Percentiles rank a stretch among this genome's conserved stretches.
Evolutionary conservation across 2,329 filamentous ascomycete species (phyloP).

Genomic region (Ophiostoma himal-ulmi): DNA sequence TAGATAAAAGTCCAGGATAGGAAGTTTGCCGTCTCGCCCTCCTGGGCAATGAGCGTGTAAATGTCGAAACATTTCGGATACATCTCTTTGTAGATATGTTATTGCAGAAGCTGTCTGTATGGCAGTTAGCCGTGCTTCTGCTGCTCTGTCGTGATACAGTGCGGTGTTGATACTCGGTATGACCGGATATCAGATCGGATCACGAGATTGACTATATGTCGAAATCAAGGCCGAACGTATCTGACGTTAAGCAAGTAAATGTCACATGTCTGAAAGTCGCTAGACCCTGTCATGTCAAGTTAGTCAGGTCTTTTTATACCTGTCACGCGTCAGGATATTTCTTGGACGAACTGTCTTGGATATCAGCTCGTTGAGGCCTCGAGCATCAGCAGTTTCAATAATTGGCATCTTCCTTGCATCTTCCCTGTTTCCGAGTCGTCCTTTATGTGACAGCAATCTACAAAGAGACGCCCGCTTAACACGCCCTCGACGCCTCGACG

Average conservation of each 20-base stretch:
- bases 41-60: slow-evolving; percentile 43
- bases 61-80: slow-evolving; percentile 57
- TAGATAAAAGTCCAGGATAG: slow-evolving; percentile 57
- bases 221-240: not conserved
- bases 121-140: not conserved
- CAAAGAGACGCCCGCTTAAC: not conserved
- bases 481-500: not conserved
- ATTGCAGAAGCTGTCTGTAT: too few species aligned
- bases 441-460: not conserved
- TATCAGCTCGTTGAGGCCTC: not conserved
- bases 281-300: too few species aligned
- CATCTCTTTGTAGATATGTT: slow-evolving; percentile 33
- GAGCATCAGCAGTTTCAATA: not conserved
- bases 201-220: not conserved
- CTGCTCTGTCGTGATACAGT: not conserved
- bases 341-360: not conserved
- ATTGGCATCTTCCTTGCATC: not conserved
- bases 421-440: not conserved
- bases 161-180: too few species aligned
- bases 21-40: slow-evolving; percentile 51
- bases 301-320: not conserved
- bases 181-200: not conserved
- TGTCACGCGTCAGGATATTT: not conserved
- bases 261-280: too few species aligned
- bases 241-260: too few species aligned